Evolutionary conservation across 345 rosid genomes (phyloP).

Genomic region (Gossypium raimondii): DNA sequence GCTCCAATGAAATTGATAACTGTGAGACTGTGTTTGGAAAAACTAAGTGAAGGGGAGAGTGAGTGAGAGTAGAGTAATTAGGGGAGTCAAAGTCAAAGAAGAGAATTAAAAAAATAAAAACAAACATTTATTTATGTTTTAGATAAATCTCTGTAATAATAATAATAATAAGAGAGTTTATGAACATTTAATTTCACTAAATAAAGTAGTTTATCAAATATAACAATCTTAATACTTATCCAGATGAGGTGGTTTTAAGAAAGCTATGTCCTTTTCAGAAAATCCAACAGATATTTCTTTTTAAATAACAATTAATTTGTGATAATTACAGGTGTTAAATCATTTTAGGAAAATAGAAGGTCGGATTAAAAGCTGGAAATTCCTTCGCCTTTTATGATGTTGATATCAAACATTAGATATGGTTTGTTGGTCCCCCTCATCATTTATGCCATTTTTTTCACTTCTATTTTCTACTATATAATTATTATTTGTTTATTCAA

Average conservation of each 20-base stretch:
- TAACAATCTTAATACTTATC: too few relatives aligned
- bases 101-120: not conserved
- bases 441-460: not conserved
- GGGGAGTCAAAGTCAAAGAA: slow-evolving; percentile 3
- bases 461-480: not conserved
- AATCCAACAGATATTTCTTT: not conserved
- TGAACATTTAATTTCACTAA: too few relatives aligned
- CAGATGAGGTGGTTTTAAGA: slow-evolving; percentile 9
- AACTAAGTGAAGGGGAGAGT: too few relatives aligned
- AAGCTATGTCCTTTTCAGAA: not conserved
- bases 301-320: too few relatives aligned
- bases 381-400: not conserved
- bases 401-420: not conserved
- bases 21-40: not conserved
- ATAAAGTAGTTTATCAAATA: too few relatives aligned
- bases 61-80: not conserved
- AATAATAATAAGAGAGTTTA: not conserved
- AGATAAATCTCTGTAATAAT: not conserved
- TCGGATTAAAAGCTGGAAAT: not conserved
- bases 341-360: not conserved
- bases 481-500: too few relatives aligned
- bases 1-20: not conserved
- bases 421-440: slow-evolving; percentile 12
- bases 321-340: not conserved
- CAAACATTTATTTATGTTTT: not conserved